Evolutionary conservation across 169 alveolate species (phyloP), one percentile per base, ranked within the genome.

Genomic region (Theileria luwenshuni): DNA sequence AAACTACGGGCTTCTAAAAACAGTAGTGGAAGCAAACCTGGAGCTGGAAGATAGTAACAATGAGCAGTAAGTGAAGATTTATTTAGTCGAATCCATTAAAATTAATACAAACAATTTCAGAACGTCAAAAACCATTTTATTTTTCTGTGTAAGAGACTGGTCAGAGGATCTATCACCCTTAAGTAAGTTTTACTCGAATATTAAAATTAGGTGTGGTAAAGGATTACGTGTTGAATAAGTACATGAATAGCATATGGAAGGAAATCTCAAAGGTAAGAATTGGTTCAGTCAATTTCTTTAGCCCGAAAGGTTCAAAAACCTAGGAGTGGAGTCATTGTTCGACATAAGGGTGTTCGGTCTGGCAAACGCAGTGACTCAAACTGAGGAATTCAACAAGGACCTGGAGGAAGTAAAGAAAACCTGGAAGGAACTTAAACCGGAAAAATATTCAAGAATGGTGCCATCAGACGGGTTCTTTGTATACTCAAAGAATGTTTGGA

Each of bases 401-500:
- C 87, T 90, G 13, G 6, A 69, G 33, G 63, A 60, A 49, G 65
- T 86, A 56, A 73, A 79, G 59, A 19, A 30, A 30, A 84, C 70
- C 63, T 91, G 95, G 95, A 56, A 59, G 3, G 72, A 60, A 25
- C 74, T 92, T 35, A 72, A 87, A 27, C 94, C 94, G 6, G n/a
- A n/a, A 33, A 35, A 74, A 19, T 94, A 94, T 83, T 86, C 95
- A 2, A 74, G 96, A 63, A 51, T 62, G 41, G 90, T 94, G 21
- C 97, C 97, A 2, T 80, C 95, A 1, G 97, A 94, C 58, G 96
- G 97, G 38, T 90, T 91, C 77, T 91, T 89, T 19, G 84, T 74
- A 54, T 94, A 92, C 68, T 76, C 88, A 30, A 49, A 69, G 69
- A 83, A 73, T 61, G 74, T 90, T 25, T 74, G 91, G 92, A 85